These are phyloP conservation scores for Globisporangium spinosum DNA, from an alignment of 352 stramenopile genomes.

Conservation along the genomic window DNA sequence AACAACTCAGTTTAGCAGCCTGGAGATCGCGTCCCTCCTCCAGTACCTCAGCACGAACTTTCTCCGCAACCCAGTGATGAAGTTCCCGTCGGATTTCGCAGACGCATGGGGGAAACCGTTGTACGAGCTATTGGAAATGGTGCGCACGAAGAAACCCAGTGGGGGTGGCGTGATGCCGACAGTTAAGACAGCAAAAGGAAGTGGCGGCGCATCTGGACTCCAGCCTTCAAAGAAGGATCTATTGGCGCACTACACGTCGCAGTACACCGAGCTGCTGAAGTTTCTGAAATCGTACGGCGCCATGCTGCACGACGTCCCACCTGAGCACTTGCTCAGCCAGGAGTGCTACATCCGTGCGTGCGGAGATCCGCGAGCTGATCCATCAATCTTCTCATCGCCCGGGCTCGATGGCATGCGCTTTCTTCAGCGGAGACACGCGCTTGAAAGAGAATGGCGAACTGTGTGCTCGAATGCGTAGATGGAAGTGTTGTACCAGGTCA, in stretches of 20 bases:
- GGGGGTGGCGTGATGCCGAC: slow-evolving; percentile 22
- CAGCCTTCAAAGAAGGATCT: slow-evolving; percentile 57
- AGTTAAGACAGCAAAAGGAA: slow-evolving; percentile 24
- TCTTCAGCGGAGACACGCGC: slow-evolving; percentile 40
- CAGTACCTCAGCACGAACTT: slow-evolving; percentile 88
- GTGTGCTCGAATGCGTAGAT: slow-evolving; percentile 74
- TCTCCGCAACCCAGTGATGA: slow-evolving; percentile 48
- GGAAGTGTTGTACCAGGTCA: slow-evolving; percentile 85
- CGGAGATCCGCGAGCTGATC: slow-evolving; percentile 55
- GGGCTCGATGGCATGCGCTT: slow-evolving; percentile 38
- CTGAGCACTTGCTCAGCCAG: slow-evolving; percentile 73
- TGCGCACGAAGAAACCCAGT: slow-evolving; percentile 85
- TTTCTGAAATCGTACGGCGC: slow-evolving; percentile 91
- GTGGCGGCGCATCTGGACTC: background rate
- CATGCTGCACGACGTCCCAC: slow-evolving; percentile 85
- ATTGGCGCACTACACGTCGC: slow-evolving; percentile 42
- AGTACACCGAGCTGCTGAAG: slow-evolving; percentile 86
- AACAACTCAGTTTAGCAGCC: slow-evolving; percentile 24
- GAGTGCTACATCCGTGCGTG: slow-evolving; percentile 81
- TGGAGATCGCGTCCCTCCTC: slow-evolving; percentile 64
- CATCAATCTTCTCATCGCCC: slow-evolving; percentile 41
- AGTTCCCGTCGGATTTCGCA: slow-evolving; percentile 80
- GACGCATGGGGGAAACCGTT: slow-evolving; percentile 69
- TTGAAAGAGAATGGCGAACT: slow-evolving; percentile 55
- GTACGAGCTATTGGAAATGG: slow-evolving; percentile 89